These are phyloP conservation scores for Escallonia herrerae DNA, from an alignment of 129 eudicot species.

Conservation along the genomic window DNA sequence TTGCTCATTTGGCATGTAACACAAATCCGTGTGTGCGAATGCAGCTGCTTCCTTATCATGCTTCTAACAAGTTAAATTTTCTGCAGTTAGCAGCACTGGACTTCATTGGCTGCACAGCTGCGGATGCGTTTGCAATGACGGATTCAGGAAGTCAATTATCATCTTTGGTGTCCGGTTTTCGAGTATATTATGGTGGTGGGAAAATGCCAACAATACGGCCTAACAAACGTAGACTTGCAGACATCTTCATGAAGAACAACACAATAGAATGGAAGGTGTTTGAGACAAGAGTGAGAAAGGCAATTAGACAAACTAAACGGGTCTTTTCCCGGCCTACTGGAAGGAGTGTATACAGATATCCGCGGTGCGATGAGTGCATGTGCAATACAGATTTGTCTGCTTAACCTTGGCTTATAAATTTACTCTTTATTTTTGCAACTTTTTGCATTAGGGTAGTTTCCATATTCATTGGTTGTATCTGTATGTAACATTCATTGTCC, in stretches of 20 bases:
- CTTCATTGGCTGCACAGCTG: slow-evolving; percentile 83
- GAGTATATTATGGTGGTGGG: slow-evolving; percentile 89
- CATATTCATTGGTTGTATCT: slow-evolving; percentile 2
- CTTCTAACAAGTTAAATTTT: neutral
- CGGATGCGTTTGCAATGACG: slow-evolving; percentile 92
- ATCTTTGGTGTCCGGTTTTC: slow-evolving; percentile 76
- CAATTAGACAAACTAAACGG: slow-evolving; percentile 85
- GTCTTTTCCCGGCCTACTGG: slow-evolving; percentile 77
- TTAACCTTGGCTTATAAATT: neutral
- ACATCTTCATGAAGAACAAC: slow-evolving; percentile 73
- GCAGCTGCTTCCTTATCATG: no score
- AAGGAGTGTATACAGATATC: slow-evolving; percentile 93
- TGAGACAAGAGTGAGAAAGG: slow-evolving; percentile 80
- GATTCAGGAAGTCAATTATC: slow-evolving; percentile 98
- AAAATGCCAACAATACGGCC: slow-evolving; percentile 95
- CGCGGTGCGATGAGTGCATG: slow-evolving; percentile 88
- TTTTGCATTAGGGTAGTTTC: neutral
- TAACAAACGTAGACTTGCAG: slow-evolving; percentile 94
- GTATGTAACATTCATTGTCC: neutral
- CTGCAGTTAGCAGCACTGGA: slow-evolving; percentile 93
- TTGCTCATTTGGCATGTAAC: no score
- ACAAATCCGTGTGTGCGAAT: no score
- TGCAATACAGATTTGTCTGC: slow-evolving; percentile 30
- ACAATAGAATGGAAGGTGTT: slow-evolving; percentile 89
- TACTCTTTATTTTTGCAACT: neutral